Percentiles rank a stretch among this genome's conserved stretches.
Conservation (phyloP, 306 rosid species). For the Gastrolobium villosum region DNA sequence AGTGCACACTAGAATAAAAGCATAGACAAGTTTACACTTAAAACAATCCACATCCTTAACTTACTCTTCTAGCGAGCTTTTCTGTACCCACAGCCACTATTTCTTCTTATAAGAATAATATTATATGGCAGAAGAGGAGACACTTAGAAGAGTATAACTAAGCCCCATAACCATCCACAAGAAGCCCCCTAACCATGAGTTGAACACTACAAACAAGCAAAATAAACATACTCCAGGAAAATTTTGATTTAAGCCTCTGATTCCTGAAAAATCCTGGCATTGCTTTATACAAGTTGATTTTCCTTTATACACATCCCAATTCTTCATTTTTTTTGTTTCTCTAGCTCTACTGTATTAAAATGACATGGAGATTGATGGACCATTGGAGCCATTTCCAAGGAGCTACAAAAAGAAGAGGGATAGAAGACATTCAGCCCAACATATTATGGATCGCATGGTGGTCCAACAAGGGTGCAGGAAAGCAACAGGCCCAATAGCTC, state of each 20-base stretch:
- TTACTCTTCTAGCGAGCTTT: background rate
- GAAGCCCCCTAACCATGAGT: background rate
- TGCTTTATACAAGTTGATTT: background rate
- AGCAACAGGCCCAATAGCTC: too few species aligned
- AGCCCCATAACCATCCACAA: background rate
- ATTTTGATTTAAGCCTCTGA: background rate
- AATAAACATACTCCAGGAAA: background rate
- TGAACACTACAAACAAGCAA: slow-evolving; percentile 3
- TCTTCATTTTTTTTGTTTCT: background rate
- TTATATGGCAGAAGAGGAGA: background rate
- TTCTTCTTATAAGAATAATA: slow-evolving; percentile 22
- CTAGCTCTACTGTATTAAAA: background rate
- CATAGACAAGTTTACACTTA: background rate
- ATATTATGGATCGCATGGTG: too few species aligned
- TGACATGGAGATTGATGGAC: background rate
- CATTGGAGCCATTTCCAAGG: too few species aligned
- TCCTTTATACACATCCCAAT: background rate
- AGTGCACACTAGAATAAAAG: slow-evolving; percentile 26
- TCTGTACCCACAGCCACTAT: background rate
- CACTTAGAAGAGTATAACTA: background rate
- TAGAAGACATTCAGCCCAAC: too few species aligned
- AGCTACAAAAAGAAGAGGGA: too few species aligned
- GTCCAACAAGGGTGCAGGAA: too few species aligned
- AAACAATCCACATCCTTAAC: background rate
- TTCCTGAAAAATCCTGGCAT: background rate